These are phyloP conservation scores for Angophora floribunda DNA, from an alignment of 345 rosid species.

Conservation along the genomic window DNA sequence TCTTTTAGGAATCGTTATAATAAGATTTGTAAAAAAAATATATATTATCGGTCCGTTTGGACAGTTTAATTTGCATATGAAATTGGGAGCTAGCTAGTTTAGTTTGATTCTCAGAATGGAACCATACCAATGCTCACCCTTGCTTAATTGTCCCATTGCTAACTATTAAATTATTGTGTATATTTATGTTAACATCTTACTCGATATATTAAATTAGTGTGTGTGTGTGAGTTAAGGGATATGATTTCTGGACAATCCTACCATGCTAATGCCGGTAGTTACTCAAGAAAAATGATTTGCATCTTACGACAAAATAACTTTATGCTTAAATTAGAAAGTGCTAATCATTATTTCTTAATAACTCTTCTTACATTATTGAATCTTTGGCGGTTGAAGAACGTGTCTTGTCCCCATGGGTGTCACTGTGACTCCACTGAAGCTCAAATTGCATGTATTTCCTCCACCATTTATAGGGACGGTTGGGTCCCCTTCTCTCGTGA, in stretches of 20 bases:
- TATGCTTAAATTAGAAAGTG: background rate
- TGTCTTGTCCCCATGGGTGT: background rate
- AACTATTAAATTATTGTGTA: background rate
- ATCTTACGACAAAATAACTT: background rate
- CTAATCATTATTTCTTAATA: background rate
- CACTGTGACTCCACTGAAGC: background rate
- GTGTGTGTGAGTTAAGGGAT: background rate
- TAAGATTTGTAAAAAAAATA: background rate
- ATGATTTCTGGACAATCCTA: background rate
- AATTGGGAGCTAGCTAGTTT: background rate
- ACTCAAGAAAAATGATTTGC: background rate
- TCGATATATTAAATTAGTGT: background rate
- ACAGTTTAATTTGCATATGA: rapidly evolving
- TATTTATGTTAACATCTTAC: background rate
- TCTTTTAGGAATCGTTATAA: background rate
- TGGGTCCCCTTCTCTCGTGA: background rate
- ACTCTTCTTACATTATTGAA: background rate
- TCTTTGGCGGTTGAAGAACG: background rate
- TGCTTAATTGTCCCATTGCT: background rate
- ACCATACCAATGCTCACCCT: background rate
- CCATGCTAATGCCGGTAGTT: background rate
- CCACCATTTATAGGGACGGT: background rate
- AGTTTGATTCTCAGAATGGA: rapidly evolving
- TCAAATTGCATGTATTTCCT: background rate
- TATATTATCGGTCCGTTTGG: background rate